phyloP scores from a whole-genome alignment of 345 rosid genomes.

The Lenwebbia sp. region DNA sequence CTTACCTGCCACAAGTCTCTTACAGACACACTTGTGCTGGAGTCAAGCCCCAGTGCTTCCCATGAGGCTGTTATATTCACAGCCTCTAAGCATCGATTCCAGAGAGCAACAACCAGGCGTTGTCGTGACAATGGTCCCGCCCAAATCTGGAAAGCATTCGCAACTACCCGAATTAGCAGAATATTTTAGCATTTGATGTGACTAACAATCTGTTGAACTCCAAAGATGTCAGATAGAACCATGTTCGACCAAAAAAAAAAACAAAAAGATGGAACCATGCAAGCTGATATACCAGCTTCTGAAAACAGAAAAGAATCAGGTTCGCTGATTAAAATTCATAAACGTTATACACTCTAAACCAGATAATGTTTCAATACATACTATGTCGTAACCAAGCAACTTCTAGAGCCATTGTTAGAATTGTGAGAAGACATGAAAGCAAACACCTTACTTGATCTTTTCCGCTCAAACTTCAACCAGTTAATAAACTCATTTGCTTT shows the following conservation, averaged over 20 bases:
- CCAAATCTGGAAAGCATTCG: conserved; percentile 50
- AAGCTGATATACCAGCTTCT: background rate
- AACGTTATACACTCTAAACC: background rate
- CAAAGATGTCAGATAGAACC: background rate
- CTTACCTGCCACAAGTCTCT: conserved; percentile 90
- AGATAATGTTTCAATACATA: background rate
- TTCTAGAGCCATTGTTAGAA: background rate
- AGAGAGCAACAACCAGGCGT: conserved; percentile 67
- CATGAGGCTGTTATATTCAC: conserved; percentile 62
- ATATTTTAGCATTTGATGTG: background rate
- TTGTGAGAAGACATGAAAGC: background rate
- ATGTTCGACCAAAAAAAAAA: background rate
- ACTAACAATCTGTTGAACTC: background rate
- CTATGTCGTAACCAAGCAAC: background rate
- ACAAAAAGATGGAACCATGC: background rate
- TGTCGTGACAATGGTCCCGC: conserved; percentile 80
- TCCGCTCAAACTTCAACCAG: background rate
- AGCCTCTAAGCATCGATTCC: conserved; percentile 75
- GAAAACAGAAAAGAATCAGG: background rate
- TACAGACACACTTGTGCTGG: conserved; percentile 48
- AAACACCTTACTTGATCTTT: background rate
- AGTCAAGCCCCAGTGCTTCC: conserved; percentile 68
- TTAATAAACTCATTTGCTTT: background rate
- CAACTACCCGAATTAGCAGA: background rate
- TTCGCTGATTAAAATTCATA: background rate